Conservation (phyloP, 2,329 filamentous ascomycete species). For the Didymella lethalis region DNA sequence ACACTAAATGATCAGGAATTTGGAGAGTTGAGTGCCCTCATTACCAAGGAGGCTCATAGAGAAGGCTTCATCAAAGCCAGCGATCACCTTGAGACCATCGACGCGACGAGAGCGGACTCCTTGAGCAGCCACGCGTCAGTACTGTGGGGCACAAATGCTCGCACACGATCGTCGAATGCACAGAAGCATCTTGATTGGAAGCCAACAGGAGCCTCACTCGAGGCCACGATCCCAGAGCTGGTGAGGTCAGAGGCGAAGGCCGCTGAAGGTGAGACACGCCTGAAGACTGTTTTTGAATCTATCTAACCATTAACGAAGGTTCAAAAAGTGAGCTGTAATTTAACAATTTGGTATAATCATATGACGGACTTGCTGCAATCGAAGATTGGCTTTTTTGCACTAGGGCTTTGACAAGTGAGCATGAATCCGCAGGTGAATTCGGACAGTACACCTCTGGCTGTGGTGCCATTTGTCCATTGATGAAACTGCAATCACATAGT, state of each 20-base stretch:
- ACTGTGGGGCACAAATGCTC: slow-evolving; percentile 32
- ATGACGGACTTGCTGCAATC: too few species aligned
- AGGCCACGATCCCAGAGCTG: slow-evolving; percentile 18
- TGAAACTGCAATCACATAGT: too few species aligned
- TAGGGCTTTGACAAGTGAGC: too few species aligned
- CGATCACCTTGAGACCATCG: slow-evolving; percentile 20
- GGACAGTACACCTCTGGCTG: too few species aligned
- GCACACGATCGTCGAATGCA: slow-evolving; percentile 23
- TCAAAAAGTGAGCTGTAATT: slow-evolving; percentile 4
- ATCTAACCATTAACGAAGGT: not conserved
- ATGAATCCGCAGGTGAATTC: too few species aligned
- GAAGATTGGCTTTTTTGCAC: too few species aligned
- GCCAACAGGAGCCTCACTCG: slow-evolving; percentile 20
- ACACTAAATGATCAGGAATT: slow-evolving; percentile 19
- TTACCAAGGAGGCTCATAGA: slow-evolving; percentile 26
- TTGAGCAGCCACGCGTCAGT: slow-evolving; percentile 28
- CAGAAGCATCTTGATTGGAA: slow-evolving; percentile 23
- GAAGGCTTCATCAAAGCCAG: slow-evolving; percentile 24
- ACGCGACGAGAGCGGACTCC: slow-evolving; percentile 27
- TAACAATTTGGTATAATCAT: not conserved
- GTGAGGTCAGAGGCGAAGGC: slow-evolving; percentile 15
- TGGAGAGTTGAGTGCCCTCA: slow-evolving; percentile 18
- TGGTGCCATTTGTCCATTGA: too few species aligned
- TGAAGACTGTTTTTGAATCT: not conserved
- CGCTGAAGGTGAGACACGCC: not conserved